phyloP scores from a whole-genome alignment of 2,329 filamentous ascomycete genomes.

The Fusarium burgessii region DNA sequence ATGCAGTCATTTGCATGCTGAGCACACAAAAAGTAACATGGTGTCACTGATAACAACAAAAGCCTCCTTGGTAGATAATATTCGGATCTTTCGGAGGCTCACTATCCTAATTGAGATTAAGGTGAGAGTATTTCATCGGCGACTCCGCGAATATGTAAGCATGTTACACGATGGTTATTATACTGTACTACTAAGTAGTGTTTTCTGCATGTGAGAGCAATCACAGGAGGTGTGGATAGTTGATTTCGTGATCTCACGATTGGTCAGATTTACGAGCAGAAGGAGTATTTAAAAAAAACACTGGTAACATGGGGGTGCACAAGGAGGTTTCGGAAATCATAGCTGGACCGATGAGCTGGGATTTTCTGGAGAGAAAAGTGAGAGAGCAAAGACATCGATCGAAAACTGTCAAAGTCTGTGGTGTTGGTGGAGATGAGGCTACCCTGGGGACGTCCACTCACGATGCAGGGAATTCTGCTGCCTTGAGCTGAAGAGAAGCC shows the following conservation, averaged over 20 bases:
- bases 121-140: constrained; percentile 10
- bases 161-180: constrained; percentile 5
- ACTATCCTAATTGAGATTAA: constrained; percentile 11
- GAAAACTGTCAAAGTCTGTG: neutral
- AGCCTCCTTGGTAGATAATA: neutral
- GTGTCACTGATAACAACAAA: neutral
- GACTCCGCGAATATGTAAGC: constrained; percentile 27
- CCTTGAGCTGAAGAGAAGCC: constrained; percentile 32
- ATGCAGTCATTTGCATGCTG: neutral
- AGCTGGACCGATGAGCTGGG: neutral
- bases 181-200: neutral
- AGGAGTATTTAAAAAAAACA: constrained; percentile 21
- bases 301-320: constrained; percentile 29
- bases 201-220: neutral
- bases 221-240: neutral
- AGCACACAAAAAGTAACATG: neutral
- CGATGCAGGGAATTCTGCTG: constrained; percentile 36
- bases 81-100: constrained; percentile 22
- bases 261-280: constrained; percentile 16
- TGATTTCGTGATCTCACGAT: constrained; percentile 17
- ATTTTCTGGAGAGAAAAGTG: constrained; percentile 14
- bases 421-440: constrained; percentile 34
- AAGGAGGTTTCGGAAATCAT: neutral
- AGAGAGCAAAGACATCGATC: constrained; percentile 3
- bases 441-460: constrained; percentile 29